These are phyloP conservation scores for Magnusiomyces tetraspermus DNA, from an alignment of 1,139 yeast species.

Conservation along the genomic window DNA sequence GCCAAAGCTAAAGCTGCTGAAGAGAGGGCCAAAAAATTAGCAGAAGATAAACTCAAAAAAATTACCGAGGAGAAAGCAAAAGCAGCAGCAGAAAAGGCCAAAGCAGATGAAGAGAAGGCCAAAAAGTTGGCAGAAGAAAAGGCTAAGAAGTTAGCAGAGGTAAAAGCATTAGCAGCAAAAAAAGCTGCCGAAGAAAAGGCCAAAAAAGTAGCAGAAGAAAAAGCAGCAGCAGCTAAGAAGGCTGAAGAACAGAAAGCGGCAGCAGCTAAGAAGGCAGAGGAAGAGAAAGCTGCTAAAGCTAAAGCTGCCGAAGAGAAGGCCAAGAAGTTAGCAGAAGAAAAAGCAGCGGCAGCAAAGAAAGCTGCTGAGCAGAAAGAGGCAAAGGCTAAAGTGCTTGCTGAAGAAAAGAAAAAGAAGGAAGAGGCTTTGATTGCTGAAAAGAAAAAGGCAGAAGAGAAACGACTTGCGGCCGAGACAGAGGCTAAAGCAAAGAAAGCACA, in stretches of 20 bases:
- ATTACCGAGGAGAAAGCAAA: not conserved
- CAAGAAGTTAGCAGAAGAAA: no score
- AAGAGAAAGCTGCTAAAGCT: not conserved
- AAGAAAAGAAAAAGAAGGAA: not conserved
- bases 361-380: not conserved
- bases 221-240: not conserved
- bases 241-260: not conserved
- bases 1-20: not conserved
- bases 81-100: not conserved
- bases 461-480: not conserved
- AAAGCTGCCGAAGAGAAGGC: not conserved
- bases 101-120: not conserved
- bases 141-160: not conserved
- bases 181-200: not conserved
- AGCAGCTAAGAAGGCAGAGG: not conserved
- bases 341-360: constrained; percentile 3
- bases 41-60: not conserved
- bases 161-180: not conserved
- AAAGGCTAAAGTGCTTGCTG: no score
- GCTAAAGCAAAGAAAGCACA: not conserved
- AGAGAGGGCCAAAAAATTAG: not conserved
- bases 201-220: not conserved
- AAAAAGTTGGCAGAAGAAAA: not conserved
- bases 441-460: not conserved
- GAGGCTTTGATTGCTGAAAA: not conserved